A percentile compares a stretch with the other conserved stretches of the same genome.
phyloP scores from a whole-genome alignment of 331 rosid species.

The Telfairia occidentalis region DNA sequence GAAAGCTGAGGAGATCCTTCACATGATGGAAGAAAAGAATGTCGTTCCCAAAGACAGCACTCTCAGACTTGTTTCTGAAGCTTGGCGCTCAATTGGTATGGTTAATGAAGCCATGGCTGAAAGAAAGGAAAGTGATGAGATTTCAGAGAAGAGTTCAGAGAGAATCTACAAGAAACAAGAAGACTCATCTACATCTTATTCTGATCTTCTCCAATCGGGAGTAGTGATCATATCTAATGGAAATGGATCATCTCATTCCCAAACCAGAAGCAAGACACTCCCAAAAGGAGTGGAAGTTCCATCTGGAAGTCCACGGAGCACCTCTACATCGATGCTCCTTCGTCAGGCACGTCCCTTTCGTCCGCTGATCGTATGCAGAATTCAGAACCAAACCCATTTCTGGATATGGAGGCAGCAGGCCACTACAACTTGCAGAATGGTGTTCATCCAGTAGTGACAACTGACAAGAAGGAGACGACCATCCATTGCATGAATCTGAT shows the following conservation, averaged over 20 bases:
- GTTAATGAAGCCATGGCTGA: slow-evolving; percentile 33
- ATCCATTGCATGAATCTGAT: not conserved
- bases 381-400: slow-evolving; percentile 30
- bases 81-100: slow-evolving; percentile 77
- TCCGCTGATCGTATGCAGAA: slow-evolving; percentile 34
- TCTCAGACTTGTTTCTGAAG: slow-evolving; percentile 57
- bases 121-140: slow-evolving; percentile 17
- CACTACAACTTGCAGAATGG: slow-evolving; percentile 33
- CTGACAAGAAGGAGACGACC: not conserved
- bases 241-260: slow-evolving; percentile 30
- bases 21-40: slow-evolving; percentile 53
- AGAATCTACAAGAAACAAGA: slow-evolving; percentile 29
- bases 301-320: slow-evolving; percentile 20
- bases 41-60: slow-evolving; percentile 54
- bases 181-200: slow-evolving; percentile 27
- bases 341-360: slow-evolving; percentile 20
- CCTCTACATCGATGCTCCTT: slow-evolving; percentile 30
- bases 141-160: slow-evolving; percentile 30
- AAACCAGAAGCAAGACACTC: slow-evolving; percentile 42
- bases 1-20: slow-evolving; percentile 71
- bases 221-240: slow-evolving; percentile 24
- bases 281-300: slow-evolving; percentile 25
- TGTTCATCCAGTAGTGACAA: slow-evolving; percentile 38
- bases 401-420: slow-evolving; percentile 30
- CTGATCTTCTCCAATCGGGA: slow-evolving; percentile 37